Conservation (phyloP, 306 rosid genomes). For the Cicer arietinum region DNA sequence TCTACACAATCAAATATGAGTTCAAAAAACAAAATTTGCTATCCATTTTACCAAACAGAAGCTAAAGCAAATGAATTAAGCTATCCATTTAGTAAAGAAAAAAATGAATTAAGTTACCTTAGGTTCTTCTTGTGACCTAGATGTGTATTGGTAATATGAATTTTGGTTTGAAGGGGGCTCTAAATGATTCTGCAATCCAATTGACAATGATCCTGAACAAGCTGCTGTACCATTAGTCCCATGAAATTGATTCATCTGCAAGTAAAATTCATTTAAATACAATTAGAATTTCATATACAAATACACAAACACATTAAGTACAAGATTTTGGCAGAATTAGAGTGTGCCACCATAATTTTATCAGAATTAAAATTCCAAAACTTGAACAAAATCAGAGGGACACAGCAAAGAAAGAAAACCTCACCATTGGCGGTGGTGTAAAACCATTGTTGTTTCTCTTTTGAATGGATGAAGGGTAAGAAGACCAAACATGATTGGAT, state of each 20-base stretch:
- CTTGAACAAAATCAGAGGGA: too few relatives aligned
- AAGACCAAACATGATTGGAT: constrained; percentile 35
- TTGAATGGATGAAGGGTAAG: constrained; percentile 41
- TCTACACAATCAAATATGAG: not conserved
- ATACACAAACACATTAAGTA: not conserved
- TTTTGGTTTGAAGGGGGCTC: constrained; percentile 93
- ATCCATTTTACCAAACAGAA: not conserved
- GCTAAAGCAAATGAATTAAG: not conserved
- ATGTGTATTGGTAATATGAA: constrained; percentile 37
- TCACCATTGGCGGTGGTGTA: constrained; percentile 49
- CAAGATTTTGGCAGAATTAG: too few relatives aligned
- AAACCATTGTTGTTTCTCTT: constrained; percentile 36
- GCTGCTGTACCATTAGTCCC: constrained; percentile 36
- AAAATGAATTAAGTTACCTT: constrained; percentile 37
- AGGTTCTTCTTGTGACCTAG: constrained; percentile 44
- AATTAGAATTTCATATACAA: not conserved
- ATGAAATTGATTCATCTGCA: constrained; percentile 55
- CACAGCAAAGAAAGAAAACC: not conserved
- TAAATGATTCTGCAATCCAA: constrained; percentile 43
- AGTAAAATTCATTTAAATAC: not conserved
- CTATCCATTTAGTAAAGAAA: constrained; percentile 1
- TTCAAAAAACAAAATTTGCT: not conserved
- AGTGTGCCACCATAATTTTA: too few relatives aligned
- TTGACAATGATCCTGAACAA: constrained; percentile 44
- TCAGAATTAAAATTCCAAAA: too few relatives aligned